A percentile compares a stretch with the other conserved stretches of the same genome.
Evolutionary conservation across 2,329 filamentous ascomycete species (phyloP).

Genomic region (Exophiala phaeomuriformis): DNA sequence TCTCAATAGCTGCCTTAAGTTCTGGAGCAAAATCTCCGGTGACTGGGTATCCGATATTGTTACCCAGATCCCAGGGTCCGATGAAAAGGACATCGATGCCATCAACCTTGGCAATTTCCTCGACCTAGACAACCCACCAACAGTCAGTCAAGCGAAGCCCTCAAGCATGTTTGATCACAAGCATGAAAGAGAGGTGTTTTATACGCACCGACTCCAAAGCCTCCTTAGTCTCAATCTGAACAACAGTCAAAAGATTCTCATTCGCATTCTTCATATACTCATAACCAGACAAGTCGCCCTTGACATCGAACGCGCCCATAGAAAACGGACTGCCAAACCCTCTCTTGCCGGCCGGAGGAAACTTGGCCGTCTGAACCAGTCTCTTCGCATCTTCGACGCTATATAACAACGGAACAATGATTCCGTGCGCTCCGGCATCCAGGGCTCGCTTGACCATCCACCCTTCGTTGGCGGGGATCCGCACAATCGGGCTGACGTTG

Average conservation of each 20-base stretch:
- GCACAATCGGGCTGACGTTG: constrained; percentile 40
- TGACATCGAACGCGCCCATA: constrained; percentile 38
- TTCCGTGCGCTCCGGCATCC: constrained; percentile 53
- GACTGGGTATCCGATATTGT: constrained; percentile 51
- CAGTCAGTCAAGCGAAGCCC: too few species aligned
- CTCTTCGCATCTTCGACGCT: constrained; percentile 47
- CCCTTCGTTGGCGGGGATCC: constrained; percentile 50
- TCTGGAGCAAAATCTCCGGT: constrained; percentile 43
- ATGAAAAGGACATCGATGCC: constrained; percentile 49
- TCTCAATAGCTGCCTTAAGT: constrained; percentile 46
- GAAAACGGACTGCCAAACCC: constrained; percentile 52
- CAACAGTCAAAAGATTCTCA: constrained; percentile 45
- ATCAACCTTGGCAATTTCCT: constrained; percentile 46
- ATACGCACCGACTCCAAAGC: constrained; percentile 34
- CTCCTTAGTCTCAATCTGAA: constrained; percentile 39
- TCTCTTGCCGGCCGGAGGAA: constrained; percentile 48
- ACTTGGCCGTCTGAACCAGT: constrained; percentile 49
- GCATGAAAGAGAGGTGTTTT: neutral
- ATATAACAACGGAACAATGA: constrained; percentile 49
- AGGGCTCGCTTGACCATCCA: constrained; percentile 59
- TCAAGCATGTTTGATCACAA: neutral
- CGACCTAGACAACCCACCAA: constrained; percentile 30
- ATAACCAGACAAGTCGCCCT: constrained; percentile 33
- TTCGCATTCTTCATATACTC: constrained; percentile 53
- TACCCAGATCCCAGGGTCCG: constrained; percentile 51